Evolutionary conservation across 2,329 filamentous ascomycete genomes (phyloP).

Genomic region (Penicillium psychrosexuale): DNA sequence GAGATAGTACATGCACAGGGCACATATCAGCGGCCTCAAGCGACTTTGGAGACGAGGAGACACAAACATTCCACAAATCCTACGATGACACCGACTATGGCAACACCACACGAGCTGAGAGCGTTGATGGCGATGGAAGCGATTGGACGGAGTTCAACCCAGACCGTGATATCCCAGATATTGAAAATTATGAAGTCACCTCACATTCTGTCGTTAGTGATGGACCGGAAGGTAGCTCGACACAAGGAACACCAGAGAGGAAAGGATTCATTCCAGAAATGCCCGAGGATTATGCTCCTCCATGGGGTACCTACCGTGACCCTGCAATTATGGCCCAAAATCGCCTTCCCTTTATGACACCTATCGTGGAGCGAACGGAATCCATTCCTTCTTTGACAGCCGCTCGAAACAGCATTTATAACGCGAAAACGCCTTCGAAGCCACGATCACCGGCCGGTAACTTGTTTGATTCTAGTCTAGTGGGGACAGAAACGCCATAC

Average conservation of each 20-base stretch:
- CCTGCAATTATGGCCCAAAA: slow-evolving; percentile 78
- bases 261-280: slow-evolving; percentile 56
- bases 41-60: slow-evolving; percentile 63
- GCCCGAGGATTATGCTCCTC: slow-evolving; percentile 84
- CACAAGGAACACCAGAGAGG: slow-evolving; percentile 38
- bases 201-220: slow-evolving; percentile 21
- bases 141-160: slow-evolving; percentile 88
- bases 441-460: slow-evolving; percentile 36
- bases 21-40: slow-evolving; percentile 62
- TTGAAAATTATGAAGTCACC: slow-evolving; percentile 25
- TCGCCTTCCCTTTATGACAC: slow-evolving; percentile 95
- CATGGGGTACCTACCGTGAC: slow-evolving; percentile 76
- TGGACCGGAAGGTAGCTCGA: slow-evolving; percentile 33
- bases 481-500: slow-evolving; percentile 62
- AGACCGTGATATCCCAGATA: slow-evolving; percentile 63
- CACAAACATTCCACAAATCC: slow-evolving; percentile 36
- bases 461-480: slow-evolving; percentile 65
- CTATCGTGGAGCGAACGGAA: slow-evolving; percentile 94
- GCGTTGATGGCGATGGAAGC: slow-evolving; percentile 53
- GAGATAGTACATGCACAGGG: slow-evolving; percentile 78
- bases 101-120: slow-evolving; percentile 50
- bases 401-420: slow-evolving; percentile 57
- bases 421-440: slow-evolving; percentile 75
- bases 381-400: slow-evolving; percentile 63
- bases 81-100: slow-evolving; percentile 46